These are phyloP conservation scores for Naganishia onofrii DNA, from an alignment of 768 basidiomycete species.

Conservation along the genomic window DNA sequence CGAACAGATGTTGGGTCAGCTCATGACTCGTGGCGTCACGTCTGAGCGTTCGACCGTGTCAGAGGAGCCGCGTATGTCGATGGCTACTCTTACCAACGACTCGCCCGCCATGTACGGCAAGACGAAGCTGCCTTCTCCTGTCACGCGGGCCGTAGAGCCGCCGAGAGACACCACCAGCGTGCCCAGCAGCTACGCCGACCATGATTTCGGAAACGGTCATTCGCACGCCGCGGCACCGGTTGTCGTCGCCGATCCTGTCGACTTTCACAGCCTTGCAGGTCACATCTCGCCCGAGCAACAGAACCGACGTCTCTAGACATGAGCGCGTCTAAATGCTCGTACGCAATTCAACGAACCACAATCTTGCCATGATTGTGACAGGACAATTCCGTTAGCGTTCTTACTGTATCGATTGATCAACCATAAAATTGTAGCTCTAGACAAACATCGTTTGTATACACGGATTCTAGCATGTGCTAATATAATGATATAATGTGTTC, in stretches of 20 bases:
- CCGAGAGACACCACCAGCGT: not conserved
- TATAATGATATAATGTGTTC: not conserved
- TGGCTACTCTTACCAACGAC: conserved; percentile 20
- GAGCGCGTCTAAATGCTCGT: too few species aligned
- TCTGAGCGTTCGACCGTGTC: not conserved
- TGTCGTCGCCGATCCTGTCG: not conserved
- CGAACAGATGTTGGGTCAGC: conserved; percentile 37
- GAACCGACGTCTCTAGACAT: not conserved
- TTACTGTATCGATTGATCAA: not conserved
- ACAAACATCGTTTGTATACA: not conserved
- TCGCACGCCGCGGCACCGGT: not conserved
- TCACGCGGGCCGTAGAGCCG: not conserved
- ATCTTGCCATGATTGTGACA: not conserved
- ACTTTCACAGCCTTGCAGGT: conserved; percentile 4
- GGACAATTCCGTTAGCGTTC: not conserved
- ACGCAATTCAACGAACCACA: not conserved
- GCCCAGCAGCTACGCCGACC: not conserved
- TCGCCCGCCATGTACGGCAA: conserved; percentile 15
- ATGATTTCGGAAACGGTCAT: not conserved
- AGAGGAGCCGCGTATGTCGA: conserved; percentile 5
- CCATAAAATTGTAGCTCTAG: not conserved
- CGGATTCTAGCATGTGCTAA: not conserved
- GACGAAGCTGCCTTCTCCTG: not conserved
- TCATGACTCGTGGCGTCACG: conserved; percentile 6
- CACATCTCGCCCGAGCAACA: conserved; percentile 9